phyloP scores from a whole-genome alignment of 108 stramenopile species.

The Phaeodactylum tricornutum region DNA sequence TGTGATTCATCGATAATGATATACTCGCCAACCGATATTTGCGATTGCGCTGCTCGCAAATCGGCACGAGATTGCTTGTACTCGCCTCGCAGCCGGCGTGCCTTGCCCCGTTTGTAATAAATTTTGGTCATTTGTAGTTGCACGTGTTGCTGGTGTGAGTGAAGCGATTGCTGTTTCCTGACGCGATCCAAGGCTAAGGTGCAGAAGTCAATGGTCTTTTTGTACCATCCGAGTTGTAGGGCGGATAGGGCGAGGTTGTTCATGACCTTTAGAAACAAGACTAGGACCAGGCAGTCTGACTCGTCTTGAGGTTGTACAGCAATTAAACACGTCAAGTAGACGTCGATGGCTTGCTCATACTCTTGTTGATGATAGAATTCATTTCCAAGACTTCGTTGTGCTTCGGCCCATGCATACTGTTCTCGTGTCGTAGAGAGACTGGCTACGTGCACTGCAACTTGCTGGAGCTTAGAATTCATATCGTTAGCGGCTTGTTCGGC shows the following conservation, averaged over 20 bases:
- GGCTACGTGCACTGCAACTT: constrained; percentile 42
- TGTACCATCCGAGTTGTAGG: constrained; percentile 60
- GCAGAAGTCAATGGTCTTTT: constrained; percentile 70
- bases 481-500: constrained; percentile 55
- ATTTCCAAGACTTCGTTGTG: constrained; percentile 58
- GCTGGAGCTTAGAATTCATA: constrained; percentile 58
- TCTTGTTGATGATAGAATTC: constrained; percentile 36
- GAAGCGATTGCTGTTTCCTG: constrained; percentile 2
- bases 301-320: background rate
- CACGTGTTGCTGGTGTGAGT: background rate
- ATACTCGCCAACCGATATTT: too few relatives aligned
- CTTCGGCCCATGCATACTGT: constrained; percentile 51
- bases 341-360: constrained; percentile 72
- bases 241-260: constrained; percentile 78
- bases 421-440: constrained; percentile 15
- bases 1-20: too few relatives aligned
- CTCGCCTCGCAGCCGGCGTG: constrained; percentile 50
- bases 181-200: constrained; percentile 49
- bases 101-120: constrained; percentile 61
- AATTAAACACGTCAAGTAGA: constrained; percentile 79
- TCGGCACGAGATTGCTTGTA: constrained; percentile 43
- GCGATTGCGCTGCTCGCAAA: constrained; percentile 30
- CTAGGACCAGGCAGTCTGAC: background rate
- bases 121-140: constrained; percentile 31
- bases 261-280: constrained; percentile 54